phyloP scores from a whole-genome alignment of 805 yeast species.

The Diddensiella transvaalensis region DNA sequence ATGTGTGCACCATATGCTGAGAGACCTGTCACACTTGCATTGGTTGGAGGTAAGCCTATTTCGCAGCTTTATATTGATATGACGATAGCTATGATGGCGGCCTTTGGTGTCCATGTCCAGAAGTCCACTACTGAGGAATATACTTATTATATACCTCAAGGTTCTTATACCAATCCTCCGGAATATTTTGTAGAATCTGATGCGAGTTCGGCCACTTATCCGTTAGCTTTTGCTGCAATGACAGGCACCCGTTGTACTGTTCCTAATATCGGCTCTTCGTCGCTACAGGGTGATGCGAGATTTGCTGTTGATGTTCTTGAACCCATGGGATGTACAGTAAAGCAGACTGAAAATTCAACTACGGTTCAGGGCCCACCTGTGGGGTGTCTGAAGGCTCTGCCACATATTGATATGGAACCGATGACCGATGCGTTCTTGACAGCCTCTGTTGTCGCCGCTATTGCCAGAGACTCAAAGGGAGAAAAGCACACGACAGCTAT shows the following conservation, averaged over 20 bases:
- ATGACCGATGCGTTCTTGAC: conserved; percentile 99
- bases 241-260: conserved; percentile 90
- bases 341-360: conserved; percentile 78
- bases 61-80: conserved; percentile 94
- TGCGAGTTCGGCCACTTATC: conserved; percentile 97
- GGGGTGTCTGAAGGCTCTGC: conserved; percentile 65
- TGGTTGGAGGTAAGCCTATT: conserved; percentile 96
- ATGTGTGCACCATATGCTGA: conserved; percentile 98
- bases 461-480: conserved; percentile 51
- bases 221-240: conserved; percentile 94
- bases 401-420: conserved; percentile 93
- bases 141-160: conserved; percentile 89
- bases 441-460: conserved; percentile 96
- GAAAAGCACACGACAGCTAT: conserved; percentile 60
- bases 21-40: conserved; percentile 77
- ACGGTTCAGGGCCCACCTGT: conserved; percentile 86
- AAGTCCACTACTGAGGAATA: conserved; percentile 66
- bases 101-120: conserved; percentile 78
- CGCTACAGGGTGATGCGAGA: conserved; percentile 95
- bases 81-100: conserved; percentile 94
- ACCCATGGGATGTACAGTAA: conserved; percentile 94
- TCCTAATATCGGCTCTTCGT: conserved; percentile 88
- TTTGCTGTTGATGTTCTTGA: conserved; percentile 88
- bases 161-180: conserved; percentile 70
- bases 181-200: conserved; percentile 92